Evolutionary conservation across 495 filamentous ascomycete genomes (phyloP).

Genomic region (Penicillium malachiteum): DNA sequence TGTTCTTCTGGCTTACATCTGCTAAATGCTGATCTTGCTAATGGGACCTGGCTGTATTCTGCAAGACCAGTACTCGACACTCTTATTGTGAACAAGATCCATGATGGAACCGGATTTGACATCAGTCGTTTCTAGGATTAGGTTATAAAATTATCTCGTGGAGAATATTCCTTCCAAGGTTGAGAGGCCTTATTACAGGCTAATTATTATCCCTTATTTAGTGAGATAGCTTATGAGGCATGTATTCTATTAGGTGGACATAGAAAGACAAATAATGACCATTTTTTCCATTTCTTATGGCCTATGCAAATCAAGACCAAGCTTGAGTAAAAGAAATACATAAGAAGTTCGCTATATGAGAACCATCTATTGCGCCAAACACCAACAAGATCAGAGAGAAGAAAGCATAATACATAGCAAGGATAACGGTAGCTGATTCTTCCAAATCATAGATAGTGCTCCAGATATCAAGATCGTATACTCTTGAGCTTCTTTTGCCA

Average conservation of each 20-base stretch:
- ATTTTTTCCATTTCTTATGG: slow-evolving; percentile 9
- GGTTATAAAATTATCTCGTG: not conserved
- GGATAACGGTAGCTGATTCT: not conserved
- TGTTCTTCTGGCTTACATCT: slow-evolving; percentile 71
- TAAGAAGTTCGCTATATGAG: slow-evolving; percentile 18
- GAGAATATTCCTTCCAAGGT: not conserved
- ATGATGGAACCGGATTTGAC: no score
- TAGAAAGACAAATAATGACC: slow-evolving; percentile 20
- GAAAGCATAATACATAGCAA: not conserved
- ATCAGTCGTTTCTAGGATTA: not conserved
- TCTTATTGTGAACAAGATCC: not conserved
- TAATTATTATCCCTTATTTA: not conserved
- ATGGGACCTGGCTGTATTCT: not conserved
- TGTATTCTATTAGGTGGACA: slow-evolving; percentile 19
- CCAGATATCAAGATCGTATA: slow-evolving; percentile 2
- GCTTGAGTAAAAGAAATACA: slow-evolving; percentile 1
- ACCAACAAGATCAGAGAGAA: slow-evolving; percentile 2
- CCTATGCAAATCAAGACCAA: slow-evolving; percentile 10
- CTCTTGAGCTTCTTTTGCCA: slow-evolving; percentile 41
- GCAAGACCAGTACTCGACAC: not conserved
- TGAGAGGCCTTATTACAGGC: not conserved
- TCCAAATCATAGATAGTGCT: not conserved
- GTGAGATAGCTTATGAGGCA: slow-evolving; percentile 3
- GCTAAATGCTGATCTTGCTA: slow-evolving; percentile 29
- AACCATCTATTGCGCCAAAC: slow-evolving; percentile 7